Percentiles rank a stretch among this genome's conserved stretches.
These are phyloP conservation scores for Tulasnella sp. DNA, from an alignment of 768 basidiomycete species.

Conservation along the genomic window DNA sequence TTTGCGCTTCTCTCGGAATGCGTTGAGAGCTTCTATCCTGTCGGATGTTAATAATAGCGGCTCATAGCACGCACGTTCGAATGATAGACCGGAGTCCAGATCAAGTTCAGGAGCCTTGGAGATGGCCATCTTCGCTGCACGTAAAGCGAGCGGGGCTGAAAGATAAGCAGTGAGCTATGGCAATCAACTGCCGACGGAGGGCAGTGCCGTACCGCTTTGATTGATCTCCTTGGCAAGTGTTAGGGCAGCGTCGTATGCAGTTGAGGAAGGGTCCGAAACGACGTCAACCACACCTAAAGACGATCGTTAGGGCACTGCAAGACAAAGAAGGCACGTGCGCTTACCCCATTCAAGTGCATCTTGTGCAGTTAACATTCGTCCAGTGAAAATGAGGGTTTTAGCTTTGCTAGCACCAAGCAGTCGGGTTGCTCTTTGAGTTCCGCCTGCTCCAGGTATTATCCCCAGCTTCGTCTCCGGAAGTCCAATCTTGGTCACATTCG, in stretches of 20 bases:
- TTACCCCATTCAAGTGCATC: slow-evolving; percentile 67
- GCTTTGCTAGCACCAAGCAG: slow-evolving; percentile 68
- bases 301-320: slow-evolving; percentile 21
- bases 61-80: slow-evolving; percentile 80
- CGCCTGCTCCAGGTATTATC: slow-evolving; percentile 86
- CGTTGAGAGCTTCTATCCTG: slow-evolving; percentile 69
- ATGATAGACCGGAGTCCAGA: slow-evolving; percentile 85
- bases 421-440: slow-evolving; percentile 72
- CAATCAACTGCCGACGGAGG: not conserved
- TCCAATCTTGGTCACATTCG: slow-evolving; percentile 66
- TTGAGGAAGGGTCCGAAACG: slow-evolving; percentile 45
- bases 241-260: slow-evolving; percentile 61
- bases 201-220: slow-evolving; percentile 43
- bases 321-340: not conserved
- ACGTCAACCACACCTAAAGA: slow-evolving; percentile 71
- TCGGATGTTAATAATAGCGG: slow-evolving; percentile 63
- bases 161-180: not conserved
- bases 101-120: slow-evolving; percentile 67
- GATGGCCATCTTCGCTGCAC: slow-evolving; percentile 81
- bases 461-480: slow-evolving; percentile 68
- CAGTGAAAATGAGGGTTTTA: slow-evolving; percentile 81
- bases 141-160: slow-evolving; percentile 73
- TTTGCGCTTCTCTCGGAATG: slow-evolving; percentile 73
- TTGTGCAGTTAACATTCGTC: slow-evolving; percentile 48
- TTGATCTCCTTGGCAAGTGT: slow-evolving; percentile 55